Conservation (phyloP, 2,329 filamentous ascomycete species). For the Neonectria punicea region DNA sequence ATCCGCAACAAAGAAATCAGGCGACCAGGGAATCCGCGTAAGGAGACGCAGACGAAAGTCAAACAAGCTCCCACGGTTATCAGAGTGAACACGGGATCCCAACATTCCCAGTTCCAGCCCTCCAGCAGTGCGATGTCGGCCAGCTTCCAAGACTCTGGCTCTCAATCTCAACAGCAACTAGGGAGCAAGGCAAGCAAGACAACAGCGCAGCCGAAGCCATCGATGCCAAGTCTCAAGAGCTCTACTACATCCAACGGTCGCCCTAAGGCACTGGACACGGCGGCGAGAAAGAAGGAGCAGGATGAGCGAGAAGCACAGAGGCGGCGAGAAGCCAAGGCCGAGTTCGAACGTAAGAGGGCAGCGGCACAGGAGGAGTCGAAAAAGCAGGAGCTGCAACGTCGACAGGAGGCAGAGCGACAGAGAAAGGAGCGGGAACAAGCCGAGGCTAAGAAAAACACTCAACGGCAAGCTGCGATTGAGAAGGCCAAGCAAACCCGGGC, state of each 20-base stretch:
- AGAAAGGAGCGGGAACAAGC: conserved; percentile 69
- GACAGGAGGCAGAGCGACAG: conserved; percentile 70
- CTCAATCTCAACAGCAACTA: conserved; percentile 56
- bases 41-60: conserved; percentile 66
- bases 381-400: conserved; percentile 66
- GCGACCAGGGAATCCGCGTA: conserved; percentile 70
- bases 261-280: conserved; percentile 77
- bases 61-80: conserved; percentile 78
- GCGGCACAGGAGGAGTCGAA: conserved; percentile 73
- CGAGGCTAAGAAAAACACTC: conserved; percentile 73
- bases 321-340: conserved; percentile 83
- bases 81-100: conserved; percentile 74
- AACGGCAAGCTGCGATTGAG: conserved; percentile 71
- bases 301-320: conserved; percentile 84
- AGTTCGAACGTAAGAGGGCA: conserved; percentile 80
- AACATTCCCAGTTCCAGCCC: conserved; percentile 68
- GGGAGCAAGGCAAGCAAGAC: conserved; percentile 75
- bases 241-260: conserved; percentile 67
- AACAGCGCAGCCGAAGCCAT: conserved; percentile 69
- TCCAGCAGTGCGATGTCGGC: conserved; percentile 68
- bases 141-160: conserved; percentile 61
- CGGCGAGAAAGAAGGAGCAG: conserved; percentile 84
- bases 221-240: conserved; percentile 69
- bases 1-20: conserved; percentile 65
- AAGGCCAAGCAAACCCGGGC: conserved; percentile 73